phyloP scores from a whole-genome alignment of 2,329 filamentous ascomycete genomes.

The Madurella mycetomatis region DNA sequence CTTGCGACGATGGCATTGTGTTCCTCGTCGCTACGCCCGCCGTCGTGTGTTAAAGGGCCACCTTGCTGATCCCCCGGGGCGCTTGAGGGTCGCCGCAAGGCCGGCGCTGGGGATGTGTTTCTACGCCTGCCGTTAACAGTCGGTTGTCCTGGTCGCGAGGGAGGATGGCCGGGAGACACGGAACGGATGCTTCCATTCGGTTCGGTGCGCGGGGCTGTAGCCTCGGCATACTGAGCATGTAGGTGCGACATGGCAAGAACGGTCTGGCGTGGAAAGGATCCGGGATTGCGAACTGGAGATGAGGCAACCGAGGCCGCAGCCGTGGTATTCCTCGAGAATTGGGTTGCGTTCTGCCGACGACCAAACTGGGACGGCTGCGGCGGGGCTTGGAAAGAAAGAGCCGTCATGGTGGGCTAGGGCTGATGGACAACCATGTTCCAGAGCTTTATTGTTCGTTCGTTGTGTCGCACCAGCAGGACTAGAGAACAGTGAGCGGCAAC shows the following conservation, averaged over 20 bases:
- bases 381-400: conserved; percentile 20
- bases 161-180: background rate
- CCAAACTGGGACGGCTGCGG: conserved; percentile 15
- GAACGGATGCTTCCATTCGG: conserved; percentile 4
- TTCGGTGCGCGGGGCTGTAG: conserved; percentile 11
- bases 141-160: background rate
- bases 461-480: too few relatives aligned
- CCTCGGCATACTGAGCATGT: conserved; percentile 19
- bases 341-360: conserved; percentile 15
- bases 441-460: background rate
- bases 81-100: conserved; percentile 40
- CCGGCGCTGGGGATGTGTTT: conserved; percentile 8
- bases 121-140: conserved; percentile 9
- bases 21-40: conserved; percentile 8
- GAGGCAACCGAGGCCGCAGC: conserved; percentile 15
- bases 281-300: conserved; percentile 15
- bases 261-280: conserved; percentile 18
- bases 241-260: conserved; percentile 22
- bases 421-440: conserved; percentile 17
- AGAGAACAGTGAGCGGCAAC: background rate
- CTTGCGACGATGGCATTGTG: conserved; percentile 28
- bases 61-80: conserved; percentile 41
- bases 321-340: conserved; percentile 12
- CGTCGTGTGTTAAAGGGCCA: conserved; percentile 10
- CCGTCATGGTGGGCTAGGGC: conserved; percentile 23